Base-by-base conservation (phyloP, 495 filamentous ascomycete genomes). In the Venustampulla echinocandica region DNA sequence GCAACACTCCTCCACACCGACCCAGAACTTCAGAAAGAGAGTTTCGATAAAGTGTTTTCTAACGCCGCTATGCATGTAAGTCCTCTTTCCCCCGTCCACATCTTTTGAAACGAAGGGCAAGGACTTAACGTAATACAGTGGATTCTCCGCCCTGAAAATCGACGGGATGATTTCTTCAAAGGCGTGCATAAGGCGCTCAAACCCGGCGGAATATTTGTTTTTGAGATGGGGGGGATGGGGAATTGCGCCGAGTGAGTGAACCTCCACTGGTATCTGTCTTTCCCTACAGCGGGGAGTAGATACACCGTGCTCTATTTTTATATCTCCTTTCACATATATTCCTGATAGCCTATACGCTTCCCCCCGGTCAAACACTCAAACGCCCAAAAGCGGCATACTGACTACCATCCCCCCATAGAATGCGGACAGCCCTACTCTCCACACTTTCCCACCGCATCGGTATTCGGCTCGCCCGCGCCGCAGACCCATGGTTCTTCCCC, bases 401-500 rank as follows among this genome's bases (percentile, higher is more conserved):
- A 30, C 27, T 30, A 30, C 7, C 27, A 30, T 7, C 27, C 27
- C n/a, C 27, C 27, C n/a, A n/a, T n/a, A 30, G 27, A 34, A 67
- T 85, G 15, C 73, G 76, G 20, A 63, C 77, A 0, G 77, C 79
- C 3, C 55, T 87, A 1, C 61, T 80, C 0, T 59, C 62, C 0
- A 71, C 69, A 7, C 59, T 82, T 2, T 68, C 67, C 20, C 66
- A 74, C 1, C 72, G 81, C 0, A 53, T 84, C 0, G 61, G 73
- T 0, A 38, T 81, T 0, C 61, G 63, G 19, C 46, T 59, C 24
- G 77, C 73, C 0, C 48, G 63, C 34, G 74, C 64, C 47, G 67
- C 63, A 1, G 68, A 69, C 46, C 84, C 84, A 14, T 90, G 85
- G 85, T 85, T 82, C 53, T 88, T 88, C 56, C 80, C 84, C 0